These are phyloP conservation scores for Aspergillus steynii DNA, from an alignment of 495 filamentous ascomycete genomes.

Conservation along the genomic window DNA sequence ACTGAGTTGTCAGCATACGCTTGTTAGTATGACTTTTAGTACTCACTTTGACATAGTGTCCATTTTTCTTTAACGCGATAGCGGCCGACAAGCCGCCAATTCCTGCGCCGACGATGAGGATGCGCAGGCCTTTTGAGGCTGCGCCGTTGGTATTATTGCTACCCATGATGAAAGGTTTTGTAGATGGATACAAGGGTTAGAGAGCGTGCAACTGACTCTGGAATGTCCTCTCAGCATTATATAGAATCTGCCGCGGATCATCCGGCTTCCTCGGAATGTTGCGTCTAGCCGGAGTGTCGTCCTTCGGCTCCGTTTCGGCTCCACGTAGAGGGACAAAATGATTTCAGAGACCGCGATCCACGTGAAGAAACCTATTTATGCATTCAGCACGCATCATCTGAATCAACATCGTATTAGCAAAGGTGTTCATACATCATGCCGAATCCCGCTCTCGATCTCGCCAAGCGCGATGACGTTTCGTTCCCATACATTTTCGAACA, in stretches of 20 bases:
- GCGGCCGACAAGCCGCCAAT: slow-evolving; percentile 57
- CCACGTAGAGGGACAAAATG: slow-evolving; percentile 25
- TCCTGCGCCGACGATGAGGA: slow-evolving; percentile 57
- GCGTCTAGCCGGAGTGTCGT: not conserved
- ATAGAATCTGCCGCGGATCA: too few species aligned
- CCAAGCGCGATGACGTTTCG: slow-evolving; percentile 31
- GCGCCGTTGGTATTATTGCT: not conserved
- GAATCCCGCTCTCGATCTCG: slow-evolving; percentile 38
- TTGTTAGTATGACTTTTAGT: too few species aligned
- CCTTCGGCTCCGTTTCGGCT: slow-evolving; percentile 29
- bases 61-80: slow-evolving; percentile 52
- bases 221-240: too few species aligned
- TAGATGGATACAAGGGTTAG: too few species aligned
- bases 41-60: slow-evolving; percentile 53
- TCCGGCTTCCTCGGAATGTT: too few species aligned
- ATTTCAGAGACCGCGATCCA: too few species aligned
- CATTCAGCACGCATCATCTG: not conserved
- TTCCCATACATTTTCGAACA: slow-evolving; percentile 42
- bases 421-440: slow-evolving; percentile 29
- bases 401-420: not conserved
- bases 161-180: not conserved
- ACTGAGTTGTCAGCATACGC: slow-evolving; percentile 24
- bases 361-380: not conserved
- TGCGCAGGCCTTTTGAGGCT: slow-evolving; percentile 23
- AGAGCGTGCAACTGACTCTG: too few species aligned